Conservation (phyloP, 441 rosid genomes). For the Brassica balearica region DNA sequence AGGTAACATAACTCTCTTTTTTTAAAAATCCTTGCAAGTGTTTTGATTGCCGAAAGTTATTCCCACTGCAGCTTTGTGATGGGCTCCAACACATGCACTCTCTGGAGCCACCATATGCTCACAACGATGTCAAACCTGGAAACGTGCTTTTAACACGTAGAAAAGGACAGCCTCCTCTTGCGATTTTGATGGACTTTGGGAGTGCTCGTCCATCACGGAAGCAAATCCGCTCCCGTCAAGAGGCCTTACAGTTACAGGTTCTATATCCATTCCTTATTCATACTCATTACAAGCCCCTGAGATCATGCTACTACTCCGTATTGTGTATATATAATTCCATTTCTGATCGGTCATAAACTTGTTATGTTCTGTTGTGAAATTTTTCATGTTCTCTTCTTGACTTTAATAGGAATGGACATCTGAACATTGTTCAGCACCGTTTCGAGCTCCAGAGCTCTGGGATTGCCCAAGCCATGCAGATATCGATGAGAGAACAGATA, state of each 20-base stretch:
- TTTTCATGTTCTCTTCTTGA: not conserved
- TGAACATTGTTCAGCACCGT: conserved; percentile 96
- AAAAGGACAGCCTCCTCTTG: conserved; percentile 85
- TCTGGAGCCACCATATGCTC: conserved; percentile 95
- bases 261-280: conserved; percentile 9
- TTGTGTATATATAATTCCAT: not conserved
- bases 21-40: not conserved
- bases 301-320: not conserved
- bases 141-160: conserved; percentile 88
- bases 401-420: conserved; percentile 89
- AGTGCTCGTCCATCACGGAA: conserved; percentile 88
- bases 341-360: conserved; percentile 15
- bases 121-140: conserved; percentile 99
- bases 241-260: conserved; percentile 96
- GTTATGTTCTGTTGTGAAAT: conserved; percentile 16
- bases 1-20: conserved; percentile 50
- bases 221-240: conserved; percentile 89
- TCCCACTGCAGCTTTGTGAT: conserved; percentile 82
- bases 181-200: conserved; percentile 98
- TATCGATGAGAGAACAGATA: conserved; percentile 97
- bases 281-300: conserved; percentile 3
- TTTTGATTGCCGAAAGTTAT: conserved; percentile 30
- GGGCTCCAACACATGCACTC: conserved; percentile 97
- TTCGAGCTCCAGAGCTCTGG: conserved; percentile 99
- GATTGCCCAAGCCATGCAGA: conserved; percentile 95